Evolutionary conservation across 306 rosid genomes (phyloP).

Genomic region (Fagus crenata): DNA sequence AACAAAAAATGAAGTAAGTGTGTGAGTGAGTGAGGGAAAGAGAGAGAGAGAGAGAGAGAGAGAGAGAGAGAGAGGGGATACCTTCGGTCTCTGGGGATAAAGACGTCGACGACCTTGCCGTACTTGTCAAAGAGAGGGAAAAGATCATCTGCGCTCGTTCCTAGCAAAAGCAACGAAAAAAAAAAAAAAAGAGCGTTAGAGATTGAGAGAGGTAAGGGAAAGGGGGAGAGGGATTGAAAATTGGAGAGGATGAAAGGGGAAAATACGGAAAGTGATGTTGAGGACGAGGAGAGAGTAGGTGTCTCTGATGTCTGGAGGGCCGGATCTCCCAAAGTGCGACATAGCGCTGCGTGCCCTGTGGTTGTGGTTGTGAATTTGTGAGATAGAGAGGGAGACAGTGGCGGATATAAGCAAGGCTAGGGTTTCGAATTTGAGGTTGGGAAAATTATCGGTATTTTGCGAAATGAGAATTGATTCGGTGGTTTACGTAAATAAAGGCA

Average conservation of each 20-base stretch:
- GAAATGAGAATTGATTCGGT: neutral
- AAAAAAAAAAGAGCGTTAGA: neutral
- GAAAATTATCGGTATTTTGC: neutral
- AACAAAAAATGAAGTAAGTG: neutral
- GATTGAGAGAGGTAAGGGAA: neutral
- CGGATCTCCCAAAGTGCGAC: slow-evolving; percentile 83
- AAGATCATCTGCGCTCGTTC: slow-evolving; percentile 74
- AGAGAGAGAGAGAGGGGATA: neutral
- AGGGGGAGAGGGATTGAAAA: neutral
- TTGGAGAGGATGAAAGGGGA: neutral
- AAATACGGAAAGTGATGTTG: slow-evolving; percentile 70
- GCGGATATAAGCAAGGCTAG: slow-evolving; percentile 24
- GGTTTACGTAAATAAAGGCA: neutral
- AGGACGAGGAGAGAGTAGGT: slow-evolving; percentile 79
- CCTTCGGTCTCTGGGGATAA: slow-evolving; percentile 77
- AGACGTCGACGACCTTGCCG: slow-evolving; percentile 76
- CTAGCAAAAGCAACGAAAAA: slow-evolving; percentile 15
- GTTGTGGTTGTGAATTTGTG: neutral
- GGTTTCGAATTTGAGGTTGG: slow-evolving; percentile 34
- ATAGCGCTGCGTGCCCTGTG: slow-evolving; percentile 20
- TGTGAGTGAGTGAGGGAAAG: no score
- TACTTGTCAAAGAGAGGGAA: slow-evolving; percentile 74
- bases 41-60: neutral
- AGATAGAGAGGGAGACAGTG: slow-evolving; percentile 9
- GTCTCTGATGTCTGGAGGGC: slow-evolving; percentile 82